Conservation (phyloP, 1,284 basidiomycete species). For the Irpex sp. region DNA sequence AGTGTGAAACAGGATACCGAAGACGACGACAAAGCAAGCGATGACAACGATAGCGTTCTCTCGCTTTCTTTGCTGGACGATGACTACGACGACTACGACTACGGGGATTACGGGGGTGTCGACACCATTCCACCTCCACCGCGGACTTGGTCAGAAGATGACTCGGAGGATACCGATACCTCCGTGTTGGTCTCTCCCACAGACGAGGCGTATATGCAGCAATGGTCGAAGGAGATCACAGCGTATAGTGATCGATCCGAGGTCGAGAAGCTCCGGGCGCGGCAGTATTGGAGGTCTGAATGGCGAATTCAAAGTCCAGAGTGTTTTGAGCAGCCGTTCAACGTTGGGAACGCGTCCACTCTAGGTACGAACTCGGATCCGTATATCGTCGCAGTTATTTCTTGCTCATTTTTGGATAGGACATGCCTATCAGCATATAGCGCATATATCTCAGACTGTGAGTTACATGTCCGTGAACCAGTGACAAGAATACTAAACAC, state of each 20-base stretch:
- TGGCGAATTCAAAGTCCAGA: slow-evolving; percentile 46
- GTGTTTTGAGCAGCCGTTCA: slow-evolving; percentile 40
- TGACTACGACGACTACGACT: slow-evolving; percentile 38
- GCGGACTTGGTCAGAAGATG: slow-evolving; percentile 36
- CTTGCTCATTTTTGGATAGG: slow-evolving; percentile 30
- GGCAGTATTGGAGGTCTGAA: slow-evolving; percentile 68
- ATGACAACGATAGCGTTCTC: slow-evolving; percentile 45
- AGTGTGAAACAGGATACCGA: slow-evolving; percentile 33
- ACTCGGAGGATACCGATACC: slow-evolving; percentile 29
- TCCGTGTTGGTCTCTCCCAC: slow-evolving; percentile 1
- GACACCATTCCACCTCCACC: slow-evolving; percentile 43
- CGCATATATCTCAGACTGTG: background rate
- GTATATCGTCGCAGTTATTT: background rate
- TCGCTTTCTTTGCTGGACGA: slow-evolving; percentile 48
- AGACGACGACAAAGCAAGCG: slow-evolving; percentile 36
- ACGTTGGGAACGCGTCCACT: slow-evolving; percentile 65
- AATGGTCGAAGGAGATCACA: slow-evolving; percentile 7
- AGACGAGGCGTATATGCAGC: background rate
- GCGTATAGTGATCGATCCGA: slow-evolving; percentile 41
- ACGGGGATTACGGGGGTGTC: slow-evolving; percentile 7
- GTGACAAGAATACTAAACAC: background rate
- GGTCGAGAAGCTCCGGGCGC: slow-evolving; percentile 53
- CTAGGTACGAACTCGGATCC: slow-evolving; percentile 41
- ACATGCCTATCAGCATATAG: slow-evolving; percentile 29
- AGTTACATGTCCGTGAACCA: background rate